Conservation (phyloP, 768 basidiomycete species). For the Auricularia auricula-judae region DNA sequence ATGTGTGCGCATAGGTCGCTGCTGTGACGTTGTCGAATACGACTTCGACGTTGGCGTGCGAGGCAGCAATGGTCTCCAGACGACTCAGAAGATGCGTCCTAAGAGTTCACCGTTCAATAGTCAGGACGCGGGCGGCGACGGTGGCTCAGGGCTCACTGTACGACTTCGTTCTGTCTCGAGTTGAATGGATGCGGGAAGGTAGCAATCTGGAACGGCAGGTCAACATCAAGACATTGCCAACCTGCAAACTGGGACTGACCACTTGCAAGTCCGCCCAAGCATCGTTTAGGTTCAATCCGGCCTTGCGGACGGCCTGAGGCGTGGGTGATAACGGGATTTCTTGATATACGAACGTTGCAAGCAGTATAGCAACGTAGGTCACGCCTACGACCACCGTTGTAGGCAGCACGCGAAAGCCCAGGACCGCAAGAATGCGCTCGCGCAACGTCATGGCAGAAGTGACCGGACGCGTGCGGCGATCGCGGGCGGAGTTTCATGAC, state of each 20-base stretch:
- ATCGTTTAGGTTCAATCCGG: slow-evolving; percentile 36
- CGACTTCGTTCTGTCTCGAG: slow-evolving; percentile 63
- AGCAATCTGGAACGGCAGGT: slow-evolving; percentile 35
- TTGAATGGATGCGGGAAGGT: slow-evolving; percentile 66
- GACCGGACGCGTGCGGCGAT: background rate
- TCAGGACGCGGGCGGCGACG: background rate
- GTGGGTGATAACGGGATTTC: slow-evolving; percentile 32
- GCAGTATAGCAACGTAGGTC: slow-evolving; percentile 38
- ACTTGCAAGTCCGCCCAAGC: slow-evolving; percentile 51
- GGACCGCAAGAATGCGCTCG: slow-evolving; percentile 14
- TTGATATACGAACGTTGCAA: slow-evolving; percentile 37
- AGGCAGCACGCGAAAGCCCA: slow-evolving; percentile 31
- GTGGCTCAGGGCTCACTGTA: background rate
- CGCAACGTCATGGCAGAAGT: slow-evolving; percentile 15
- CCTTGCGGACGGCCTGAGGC: slow-evolving; percentile 19
- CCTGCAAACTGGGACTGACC: background rate
- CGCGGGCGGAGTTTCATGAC: background rate
- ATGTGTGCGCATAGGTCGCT: slow-evolving; percentile 19
- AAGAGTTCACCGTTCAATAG: slow-evolving; percentile 13
- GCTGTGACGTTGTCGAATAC: slow-evolving; percentile 38
- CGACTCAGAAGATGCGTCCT: slow-evolving; percentile 47
- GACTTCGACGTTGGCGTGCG: slow-evolving; percentile 28
- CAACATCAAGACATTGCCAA: background rate
- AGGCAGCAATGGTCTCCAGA: slow-evolving; percentile 33
- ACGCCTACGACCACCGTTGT: slow-evolving; percentile 36